These are phyloP conservation scores for Saccharomyces hybrid DNA, from an alignment of 1,139 yeast genomes.

Conservation along the genomic window DNA sequence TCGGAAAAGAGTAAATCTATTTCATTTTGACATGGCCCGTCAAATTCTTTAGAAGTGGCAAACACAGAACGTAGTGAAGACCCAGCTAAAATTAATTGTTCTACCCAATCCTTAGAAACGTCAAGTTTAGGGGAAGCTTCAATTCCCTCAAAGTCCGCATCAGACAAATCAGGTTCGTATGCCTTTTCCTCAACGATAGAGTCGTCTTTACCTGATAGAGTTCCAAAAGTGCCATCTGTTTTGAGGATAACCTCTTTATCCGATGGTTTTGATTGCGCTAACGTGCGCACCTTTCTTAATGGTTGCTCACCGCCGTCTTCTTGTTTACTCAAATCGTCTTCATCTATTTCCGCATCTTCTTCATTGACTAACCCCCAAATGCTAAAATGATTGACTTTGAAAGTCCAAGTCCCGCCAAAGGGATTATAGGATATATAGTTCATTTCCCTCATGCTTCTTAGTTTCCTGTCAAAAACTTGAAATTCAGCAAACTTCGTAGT, in stretches of 20 bases:
- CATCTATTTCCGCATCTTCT: constrained; percentile 50
- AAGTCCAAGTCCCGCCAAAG: constrained; percentile 68
- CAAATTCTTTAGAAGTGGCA: constrained; percentile 25
- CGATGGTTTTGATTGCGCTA: not conserved
- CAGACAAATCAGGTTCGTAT: constrained; percentile 54
- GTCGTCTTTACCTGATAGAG: not conserved
- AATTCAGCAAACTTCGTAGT: constrained; percentile 38
- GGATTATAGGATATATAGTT: constrained; percentile 77
- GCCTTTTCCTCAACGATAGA: constrained; percentile 46
- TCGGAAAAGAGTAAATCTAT: constrained; percentile 47
- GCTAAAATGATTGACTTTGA: constrained; percentile 85
- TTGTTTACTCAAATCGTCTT: constrained; percentile 32
- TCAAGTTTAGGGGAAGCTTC: constrained; percentile 40
- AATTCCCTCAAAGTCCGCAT: constrained; percentile 38
- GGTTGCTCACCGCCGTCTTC: constrained; percentile 32
- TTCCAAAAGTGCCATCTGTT: not conserved
- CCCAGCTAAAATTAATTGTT: constrained; percentile 52
- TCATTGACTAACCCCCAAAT: constrained; percentile 84
- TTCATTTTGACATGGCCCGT: constrained; percentile 23
- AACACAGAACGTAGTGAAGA: constrained; percentile 44
- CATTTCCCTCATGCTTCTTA: constrained; percentile 55
- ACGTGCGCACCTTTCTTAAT: not conserved
- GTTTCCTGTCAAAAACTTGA: constrained; percentile 41
- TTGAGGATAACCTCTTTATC: not conserved
- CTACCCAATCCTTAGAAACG: constrained; percentile 53